Base-by-base conservation (phyloP, 345 rosid species). In the Gossypium herbaceum region DNA sequence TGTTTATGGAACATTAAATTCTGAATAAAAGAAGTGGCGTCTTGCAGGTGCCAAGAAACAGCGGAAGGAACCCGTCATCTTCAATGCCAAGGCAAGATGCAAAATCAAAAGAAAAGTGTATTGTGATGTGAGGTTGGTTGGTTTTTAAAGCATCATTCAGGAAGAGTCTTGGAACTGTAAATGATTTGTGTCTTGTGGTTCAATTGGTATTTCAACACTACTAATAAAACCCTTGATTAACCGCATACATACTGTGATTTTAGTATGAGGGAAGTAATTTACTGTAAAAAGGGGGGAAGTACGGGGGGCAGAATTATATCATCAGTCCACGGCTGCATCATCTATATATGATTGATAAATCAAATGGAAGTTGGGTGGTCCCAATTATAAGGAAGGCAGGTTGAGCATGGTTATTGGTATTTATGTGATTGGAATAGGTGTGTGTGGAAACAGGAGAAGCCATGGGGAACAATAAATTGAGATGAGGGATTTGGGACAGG, bases 71-170 rank as follows among this genome's bases (percentile, higher is more conserved):
- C 71, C 68, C 94, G 3, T 67, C 90, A 12, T 65, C 90, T 52
- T 73, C 94, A 2, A 76, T 89, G 2, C 67, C 92, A 13, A 92
- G 76, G 84, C 77, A 86, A 1, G 97, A 91, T 0, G 80, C 87
- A 74, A 94, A 92, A 81, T 70, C 93, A 55, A 92, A 92, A 79
- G 92, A 85, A 3, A 92, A 85, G 82, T 92, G 97, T 82, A 82
- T 67, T 73, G 77, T 92, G 78, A 88, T 92, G 97, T 92, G 85
- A 91, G 72, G 76, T 72, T 64, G 1, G 50, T 60, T 17, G 1
- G 50, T 60, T 17, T 9, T 44, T 51, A 54, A 47, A 57, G 66
- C 68, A 13, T 57, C 68, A 13, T 57, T 29, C 55, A 17, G 62
- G 65, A 72, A 73, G 70, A 9, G 47, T 17, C 29, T 39, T 71